A percentile compares a stretch with the other conserved stretches of the same genome.
Conservation (phyloP, 305 asterid genomes). For the Stenogyne calaminthoides region DNA sequence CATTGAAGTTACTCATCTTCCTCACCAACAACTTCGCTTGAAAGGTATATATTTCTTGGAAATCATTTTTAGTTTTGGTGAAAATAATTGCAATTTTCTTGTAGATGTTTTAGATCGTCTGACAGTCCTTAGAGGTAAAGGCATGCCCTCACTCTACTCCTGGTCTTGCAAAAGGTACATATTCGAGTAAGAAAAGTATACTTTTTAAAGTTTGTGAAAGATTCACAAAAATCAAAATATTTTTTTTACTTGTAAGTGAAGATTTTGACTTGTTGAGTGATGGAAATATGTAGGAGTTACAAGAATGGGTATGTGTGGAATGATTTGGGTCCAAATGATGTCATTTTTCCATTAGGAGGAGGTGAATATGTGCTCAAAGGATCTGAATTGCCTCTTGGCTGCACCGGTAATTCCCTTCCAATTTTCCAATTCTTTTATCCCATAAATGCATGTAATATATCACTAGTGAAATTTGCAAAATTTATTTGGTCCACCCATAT, state of each 20-base stretch:
- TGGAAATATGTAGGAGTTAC: slow-evolving; percentile 56
- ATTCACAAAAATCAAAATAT: too few relatives aligned
- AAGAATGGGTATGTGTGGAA: slow-evolving; percentile 89
- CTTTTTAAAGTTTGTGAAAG: too few relatives aligned
- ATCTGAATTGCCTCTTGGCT: slow-evolving; percentile 52
- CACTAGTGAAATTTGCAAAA: too few relatives aligned
- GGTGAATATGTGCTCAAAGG: slow-evolving; percentile 88
- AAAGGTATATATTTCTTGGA: slow-evolving; percentile 47
- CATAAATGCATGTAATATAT: too few relatives aligned
- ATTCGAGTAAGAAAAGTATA: background rate
- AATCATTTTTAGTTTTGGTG: background rate
- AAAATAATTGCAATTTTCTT: background rate
- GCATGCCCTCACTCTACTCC: slow-evolving; percentile 83
- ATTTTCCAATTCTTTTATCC: too few relatives aligned
- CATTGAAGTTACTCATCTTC: slow-evolving; percentile 65
- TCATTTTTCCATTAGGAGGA: slow-evolving; percentile 70
- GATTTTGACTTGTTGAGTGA: background rate
- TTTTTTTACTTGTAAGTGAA: too few relatives aligned
- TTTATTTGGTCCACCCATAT: too few relatives aligned
- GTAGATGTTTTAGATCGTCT: slow-evolving; percentile 79
- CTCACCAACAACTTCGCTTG: slow-evolving; percentile 69
- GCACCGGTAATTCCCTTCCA: slow-evolving; percentile 40
- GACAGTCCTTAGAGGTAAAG: slow-evolving; percentile 67
- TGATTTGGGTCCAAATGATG: slow-evolving; percentile 63
- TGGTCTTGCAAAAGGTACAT: slow-evolving; percentile 91